Percentiles rank a stretch among this genome's conserved stretches.
phyloP scores from a whole-genome alignment of 2,329 filamentous ascomycete species.

The Penicillium sp. region DNA sequence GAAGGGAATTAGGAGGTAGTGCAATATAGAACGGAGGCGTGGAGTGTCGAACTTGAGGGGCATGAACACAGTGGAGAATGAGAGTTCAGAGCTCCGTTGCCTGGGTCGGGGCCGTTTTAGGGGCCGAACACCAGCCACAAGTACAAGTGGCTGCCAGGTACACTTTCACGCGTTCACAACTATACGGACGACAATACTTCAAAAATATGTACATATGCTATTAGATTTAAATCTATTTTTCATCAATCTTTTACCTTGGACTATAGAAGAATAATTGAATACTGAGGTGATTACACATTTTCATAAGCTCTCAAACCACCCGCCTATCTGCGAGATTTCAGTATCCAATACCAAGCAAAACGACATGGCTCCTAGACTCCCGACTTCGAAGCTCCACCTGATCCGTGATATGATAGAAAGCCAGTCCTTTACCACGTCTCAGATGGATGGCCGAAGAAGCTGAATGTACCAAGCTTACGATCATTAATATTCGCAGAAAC shows the following conservation, averaged over 20 bases:
- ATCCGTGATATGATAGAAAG: no score
- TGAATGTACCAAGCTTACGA: no score
- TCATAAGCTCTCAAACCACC: no score
- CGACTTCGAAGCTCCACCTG: no score
- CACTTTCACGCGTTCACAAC: not conserved
- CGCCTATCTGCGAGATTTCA: no score
- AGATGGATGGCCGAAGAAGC: no score
- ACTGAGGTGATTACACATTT: not conserved
- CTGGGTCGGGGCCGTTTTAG: slow-evolving; percentile 10
- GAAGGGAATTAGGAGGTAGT: not conserved
- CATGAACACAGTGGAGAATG: slow-evolving; percentile 12
- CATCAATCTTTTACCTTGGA: not conserved
- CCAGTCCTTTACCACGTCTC: no score
- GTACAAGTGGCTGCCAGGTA: slow-evolving; percentile 14
- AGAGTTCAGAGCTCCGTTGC: slow-evolving; percentile 8
- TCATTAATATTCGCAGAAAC: no score
- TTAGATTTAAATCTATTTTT: not conserved
- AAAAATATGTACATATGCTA: not conserved
- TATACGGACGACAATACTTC: not conserved
- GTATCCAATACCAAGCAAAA: no score
- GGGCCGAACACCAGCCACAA: slow-evolving; percentile 11
- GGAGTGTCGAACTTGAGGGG: slow-evolving; percentile 9
- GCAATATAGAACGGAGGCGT: not conserved
- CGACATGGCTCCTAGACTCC: no score
- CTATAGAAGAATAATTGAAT: not conserved